phyloP scores from a whole-genome alignment of 2,329 filamentous ascomycete species.

The Curvularia lunata region DNA sequence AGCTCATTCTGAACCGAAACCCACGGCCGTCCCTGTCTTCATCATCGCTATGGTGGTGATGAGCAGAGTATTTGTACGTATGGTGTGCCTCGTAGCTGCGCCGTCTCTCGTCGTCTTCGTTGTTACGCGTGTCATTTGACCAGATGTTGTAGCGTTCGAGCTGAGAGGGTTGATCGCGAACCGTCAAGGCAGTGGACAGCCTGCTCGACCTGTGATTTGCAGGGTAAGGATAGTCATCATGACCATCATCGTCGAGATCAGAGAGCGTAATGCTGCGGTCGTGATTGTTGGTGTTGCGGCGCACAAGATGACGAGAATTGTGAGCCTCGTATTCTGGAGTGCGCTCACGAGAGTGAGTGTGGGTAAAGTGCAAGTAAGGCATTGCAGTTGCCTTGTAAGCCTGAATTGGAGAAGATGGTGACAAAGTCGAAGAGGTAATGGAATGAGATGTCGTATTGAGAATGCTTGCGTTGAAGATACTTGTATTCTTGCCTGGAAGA shows the following conservation, averaged over 20 bases:
- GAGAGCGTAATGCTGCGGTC: conserved; percentile 31
- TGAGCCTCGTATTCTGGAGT: conserved; percentile 23
- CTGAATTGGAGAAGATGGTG: conserved; percentile 1
- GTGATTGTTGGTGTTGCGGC: conserved; percentile 35
- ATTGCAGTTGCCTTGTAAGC: conserved; percentile 25
- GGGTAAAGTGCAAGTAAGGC: conserved; percentile 33
- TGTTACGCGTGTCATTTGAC: conserved; percentile 21
- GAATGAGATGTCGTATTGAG: conserved; percentile 1
- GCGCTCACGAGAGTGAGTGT: conserved; percentile 31
- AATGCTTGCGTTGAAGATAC: conserved; percentile 1
- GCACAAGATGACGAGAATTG: conserved; percentile 29
- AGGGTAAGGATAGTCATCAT: conserved; percentile 42
- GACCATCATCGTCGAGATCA: conserved; percentile 31
- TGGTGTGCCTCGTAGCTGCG: conserved; percentile 11
- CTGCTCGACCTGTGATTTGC: conserved; percentile 20
- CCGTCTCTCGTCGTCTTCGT: conserved; percentile 13
- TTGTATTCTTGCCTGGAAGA: conserved; percentile 12
- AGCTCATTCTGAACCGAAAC: conserved; percentile 32
- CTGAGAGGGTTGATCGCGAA: conserved; percentile 35
- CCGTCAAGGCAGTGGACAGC: conserved; percentile 35
- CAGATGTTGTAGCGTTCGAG: conserved; percentile 46
- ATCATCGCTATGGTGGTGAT: conserved; percentile 17
- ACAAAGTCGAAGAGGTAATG: not conserved
- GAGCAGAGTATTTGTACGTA: conserved; percentile 15
- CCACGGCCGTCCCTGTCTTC: conserved; percentile 28